Percentiles rank a stretch among this genome's conserved stretches.
These are phyloP conservation scores for Lippia alba DNA, from an alignment of 305 asterid genomes.

Conservation along the genomic window DNA sequence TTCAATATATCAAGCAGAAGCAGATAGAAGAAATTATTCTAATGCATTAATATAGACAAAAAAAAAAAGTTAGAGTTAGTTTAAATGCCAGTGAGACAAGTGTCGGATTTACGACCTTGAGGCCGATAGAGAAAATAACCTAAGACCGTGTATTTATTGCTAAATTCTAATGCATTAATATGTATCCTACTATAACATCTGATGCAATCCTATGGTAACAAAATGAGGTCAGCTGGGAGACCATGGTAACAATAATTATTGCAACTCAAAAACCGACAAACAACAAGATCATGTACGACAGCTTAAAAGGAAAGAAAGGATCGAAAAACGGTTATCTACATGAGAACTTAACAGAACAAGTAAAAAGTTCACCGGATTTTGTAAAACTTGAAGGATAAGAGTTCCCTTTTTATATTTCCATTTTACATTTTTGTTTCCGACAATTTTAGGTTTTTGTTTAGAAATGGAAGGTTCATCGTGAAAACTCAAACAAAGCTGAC, in stretches of 20 bases:
- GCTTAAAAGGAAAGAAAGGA: neutral
- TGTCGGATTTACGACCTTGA: neutral
- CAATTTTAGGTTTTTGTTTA: neutral
- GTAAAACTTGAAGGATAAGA: too few relatives aligned
- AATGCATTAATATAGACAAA: neutral
- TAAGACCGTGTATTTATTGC: neutral
- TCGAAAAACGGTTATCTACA: neutral
- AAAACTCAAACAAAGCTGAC: too few relatives aligned
- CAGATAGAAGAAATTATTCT: neutral
- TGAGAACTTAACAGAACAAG: neutral
- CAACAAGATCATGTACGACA: neutral
- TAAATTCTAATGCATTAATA: neutral
- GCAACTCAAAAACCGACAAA: neutral
- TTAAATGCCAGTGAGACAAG: neutral
- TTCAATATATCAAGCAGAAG: too few relatives aligned
- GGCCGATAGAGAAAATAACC: neutral
- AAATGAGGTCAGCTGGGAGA: neutral
- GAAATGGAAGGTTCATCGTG: neutral
- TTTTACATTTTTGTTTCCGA: neutral
- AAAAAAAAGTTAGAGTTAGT: neutral
- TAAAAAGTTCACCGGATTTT: too few relatives aligned
- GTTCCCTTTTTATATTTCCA: neutral
- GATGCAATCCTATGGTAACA: neutral
- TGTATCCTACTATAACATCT: neutral
- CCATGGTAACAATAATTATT: neutral